Conservation (phyloP, 1,284 basidiomycete genomes). For the Rhodotorula sp. region DNA sequence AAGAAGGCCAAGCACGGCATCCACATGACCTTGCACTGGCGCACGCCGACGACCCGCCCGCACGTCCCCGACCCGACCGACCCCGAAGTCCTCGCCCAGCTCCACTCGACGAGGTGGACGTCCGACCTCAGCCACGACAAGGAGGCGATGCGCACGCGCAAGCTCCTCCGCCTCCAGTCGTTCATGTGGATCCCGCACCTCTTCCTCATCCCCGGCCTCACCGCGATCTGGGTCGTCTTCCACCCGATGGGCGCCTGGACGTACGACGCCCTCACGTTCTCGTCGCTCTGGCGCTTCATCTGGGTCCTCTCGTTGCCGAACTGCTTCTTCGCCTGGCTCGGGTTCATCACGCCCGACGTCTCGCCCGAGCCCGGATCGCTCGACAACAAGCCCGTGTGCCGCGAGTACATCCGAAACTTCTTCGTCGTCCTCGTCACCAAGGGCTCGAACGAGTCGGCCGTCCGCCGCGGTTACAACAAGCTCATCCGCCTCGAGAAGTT, state of each 20-base stretch:
- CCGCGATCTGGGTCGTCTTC: slow-evolving; percentile 48
- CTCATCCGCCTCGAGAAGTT: slow-evolving; percentile 51
- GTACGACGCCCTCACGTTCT: slow-evolving; percentile 49
- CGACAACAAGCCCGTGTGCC: slow-evolving; percentile 49
- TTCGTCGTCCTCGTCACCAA: slow-evolving; percentile 52
- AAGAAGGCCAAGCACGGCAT: slow-evolving; percentile 22
- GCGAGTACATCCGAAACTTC: slow-evolving; percentile 51
- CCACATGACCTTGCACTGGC: slow-evolving; percentile 46
- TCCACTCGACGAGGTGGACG: slow-evolving; percentile 51
- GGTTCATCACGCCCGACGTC: slow-evolving; percentile 49
- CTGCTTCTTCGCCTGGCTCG: slow-evolving; percentile 49
- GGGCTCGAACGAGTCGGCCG: slow-evolving; percentile 51
- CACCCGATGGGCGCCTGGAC: slow-evolving; percentile 49
- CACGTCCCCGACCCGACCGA: slow-evolving; percentile 45
- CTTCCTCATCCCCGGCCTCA: slow-evolving; percentile 47
- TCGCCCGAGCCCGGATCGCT: slow-evolving; percentile 44
- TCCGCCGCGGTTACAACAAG: slow-evolving; percentile 50
- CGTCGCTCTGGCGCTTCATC: slow-evolving; percentile 50
- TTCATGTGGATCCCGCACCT: slow-evolving; percentile 48
- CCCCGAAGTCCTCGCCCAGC: slow-evolving; percentile 47
- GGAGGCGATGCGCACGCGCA: slow-evolving; percentile 49
- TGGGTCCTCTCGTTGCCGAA: slow-evolving; percentile 51
- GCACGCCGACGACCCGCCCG: slow-evolving; percentile 44
- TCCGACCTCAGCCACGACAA: slow-evolving; percentile 48
- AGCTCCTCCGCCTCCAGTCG: slow-evolving; percentile 46